Evolutionary conservation across 2,329 filamentous ascomycete genomes (phyloP).

Genomic region (Aspergillus viridinutans): DNA sequence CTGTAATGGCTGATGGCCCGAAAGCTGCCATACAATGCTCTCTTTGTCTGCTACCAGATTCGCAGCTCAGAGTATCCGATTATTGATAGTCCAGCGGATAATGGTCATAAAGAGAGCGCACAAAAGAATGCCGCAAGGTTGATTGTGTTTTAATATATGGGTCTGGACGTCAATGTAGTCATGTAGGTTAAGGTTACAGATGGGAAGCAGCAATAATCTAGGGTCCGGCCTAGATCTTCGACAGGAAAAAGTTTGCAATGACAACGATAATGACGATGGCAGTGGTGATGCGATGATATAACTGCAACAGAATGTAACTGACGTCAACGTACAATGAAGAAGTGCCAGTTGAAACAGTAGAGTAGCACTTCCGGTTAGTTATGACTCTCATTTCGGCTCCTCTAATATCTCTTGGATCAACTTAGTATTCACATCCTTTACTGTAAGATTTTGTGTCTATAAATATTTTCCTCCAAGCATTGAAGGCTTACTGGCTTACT

Average conservation of each 20-base stretch:
- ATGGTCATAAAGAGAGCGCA: neutral
- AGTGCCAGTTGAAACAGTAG: neutral
- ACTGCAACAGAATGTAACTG: neutral
- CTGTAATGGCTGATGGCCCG: neutral
- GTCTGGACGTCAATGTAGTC: neutral
- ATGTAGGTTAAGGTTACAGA: neutral
- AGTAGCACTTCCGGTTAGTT: neutral
- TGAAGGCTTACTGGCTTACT: neutral
- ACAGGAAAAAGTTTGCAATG: neutral
- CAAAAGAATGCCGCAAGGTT: neutral
- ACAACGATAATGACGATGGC: neutral
- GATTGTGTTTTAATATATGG: neutral
- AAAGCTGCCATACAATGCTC: neutral
- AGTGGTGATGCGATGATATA: neutral
- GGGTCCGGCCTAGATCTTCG: neutral
- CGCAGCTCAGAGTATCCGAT: neutral
- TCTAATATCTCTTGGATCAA: neutral
- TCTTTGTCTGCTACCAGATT: neutral
- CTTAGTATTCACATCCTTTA: neutral
- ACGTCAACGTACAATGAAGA: neutral
- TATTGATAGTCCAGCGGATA: neutral
- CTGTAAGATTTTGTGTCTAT: neutral
- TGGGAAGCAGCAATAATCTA: neutral
- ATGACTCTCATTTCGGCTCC: neutral
- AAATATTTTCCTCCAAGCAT: neutral